These are phyloP conservation scores for Daedaleopsis sinensis DNA, from an alignment of 768 basidiomycete genomes.

Conservation along the genomic window DNA sequence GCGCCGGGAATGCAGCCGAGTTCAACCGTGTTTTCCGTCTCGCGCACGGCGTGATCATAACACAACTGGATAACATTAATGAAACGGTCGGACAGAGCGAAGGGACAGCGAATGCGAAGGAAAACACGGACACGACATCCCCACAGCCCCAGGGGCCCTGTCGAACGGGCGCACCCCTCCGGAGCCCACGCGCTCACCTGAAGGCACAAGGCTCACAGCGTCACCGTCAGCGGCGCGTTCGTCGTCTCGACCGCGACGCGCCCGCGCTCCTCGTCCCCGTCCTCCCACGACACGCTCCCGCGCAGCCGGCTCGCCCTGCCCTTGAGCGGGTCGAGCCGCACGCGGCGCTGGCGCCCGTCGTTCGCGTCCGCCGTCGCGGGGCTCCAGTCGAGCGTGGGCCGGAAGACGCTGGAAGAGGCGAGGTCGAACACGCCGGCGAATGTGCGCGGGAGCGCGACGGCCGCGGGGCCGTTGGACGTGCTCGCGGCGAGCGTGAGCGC, in stretches of 20 bases:
- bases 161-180: no score
- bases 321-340: constrained; percentile 17
- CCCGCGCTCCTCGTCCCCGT: not conserved
- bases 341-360: constrained; percentile 35
- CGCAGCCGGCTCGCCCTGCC: not conserved
- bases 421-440: constrained; percentile 46
- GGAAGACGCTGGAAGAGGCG: constrained; percentile 27
- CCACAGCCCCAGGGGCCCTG: no score
- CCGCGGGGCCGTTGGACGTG: constrained; percentile 32
- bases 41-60: no score
- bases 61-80: no score
- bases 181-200: no score
- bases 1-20: constrained; percentile 82
- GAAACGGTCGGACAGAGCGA: no score
- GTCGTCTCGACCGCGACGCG: not conserved
- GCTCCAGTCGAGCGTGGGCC: constrained; percentile 22
- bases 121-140: no score
- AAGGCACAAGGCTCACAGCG: no score
- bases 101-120: no score
- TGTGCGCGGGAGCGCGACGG: constrained; percentile 35
- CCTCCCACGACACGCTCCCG: constrained; percentile 18
- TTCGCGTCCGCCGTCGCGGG: constrained; percentile 23
- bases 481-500: constrained; percentile 32
- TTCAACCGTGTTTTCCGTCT: no score
- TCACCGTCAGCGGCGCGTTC: not conserved